Evolutionary conservation across 176 grass and related monocot species (phyloP).

Genomic region (Aegilops sharonensis): DNA sequence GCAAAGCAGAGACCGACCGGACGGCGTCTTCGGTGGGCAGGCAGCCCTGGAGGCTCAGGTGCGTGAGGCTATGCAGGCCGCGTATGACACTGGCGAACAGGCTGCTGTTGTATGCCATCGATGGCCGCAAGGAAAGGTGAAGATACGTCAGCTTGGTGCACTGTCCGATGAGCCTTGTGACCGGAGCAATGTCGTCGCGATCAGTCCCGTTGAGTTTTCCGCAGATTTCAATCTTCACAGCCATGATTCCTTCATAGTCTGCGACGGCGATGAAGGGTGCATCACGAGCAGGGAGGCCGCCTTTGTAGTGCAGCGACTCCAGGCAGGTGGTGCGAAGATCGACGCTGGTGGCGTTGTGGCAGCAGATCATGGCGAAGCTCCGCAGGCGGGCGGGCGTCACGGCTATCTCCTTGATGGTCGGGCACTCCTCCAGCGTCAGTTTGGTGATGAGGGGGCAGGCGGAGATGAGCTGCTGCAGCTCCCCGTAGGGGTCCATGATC

Average conservation of each 20-base stretch:
- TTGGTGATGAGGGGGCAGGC: not conserved
- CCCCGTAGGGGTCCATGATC: not conserved
- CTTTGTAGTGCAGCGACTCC: conserved; percentile 9
- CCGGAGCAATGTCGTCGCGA: not conserved
- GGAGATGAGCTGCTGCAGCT: not conserved
- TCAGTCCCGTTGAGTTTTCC: not conserved
- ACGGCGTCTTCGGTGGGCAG: not conserved
- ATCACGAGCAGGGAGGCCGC: not conserved
- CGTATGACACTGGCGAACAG: not conserved
- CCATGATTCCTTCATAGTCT: not conserved
- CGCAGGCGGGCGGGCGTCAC: not conserved
- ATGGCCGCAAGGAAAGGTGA: not conserved
- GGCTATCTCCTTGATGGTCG: not conserved
- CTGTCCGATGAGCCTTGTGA: not conserved
- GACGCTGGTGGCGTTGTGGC: conserved; percentile 5
- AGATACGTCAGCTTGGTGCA: not conserved
- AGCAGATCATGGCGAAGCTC: conserved; percentile 5
- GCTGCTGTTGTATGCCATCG: not conserved
- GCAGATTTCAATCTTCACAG: not conserved
- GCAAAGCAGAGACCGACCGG: not conserved
- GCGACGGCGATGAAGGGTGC: not conserved
- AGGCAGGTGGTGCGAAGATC: not conserved
- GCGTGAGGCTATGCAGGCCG: not conserved
- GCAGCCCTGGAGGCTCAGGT: conserved; percentile 24
- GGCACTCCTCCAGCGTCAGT: conserved; percentile 30